Percentiles rank a stretch among this genome's conserved stretches.
Conservation (phyloP, 306 rosid species). For the Abrus precatorius region DNA sequence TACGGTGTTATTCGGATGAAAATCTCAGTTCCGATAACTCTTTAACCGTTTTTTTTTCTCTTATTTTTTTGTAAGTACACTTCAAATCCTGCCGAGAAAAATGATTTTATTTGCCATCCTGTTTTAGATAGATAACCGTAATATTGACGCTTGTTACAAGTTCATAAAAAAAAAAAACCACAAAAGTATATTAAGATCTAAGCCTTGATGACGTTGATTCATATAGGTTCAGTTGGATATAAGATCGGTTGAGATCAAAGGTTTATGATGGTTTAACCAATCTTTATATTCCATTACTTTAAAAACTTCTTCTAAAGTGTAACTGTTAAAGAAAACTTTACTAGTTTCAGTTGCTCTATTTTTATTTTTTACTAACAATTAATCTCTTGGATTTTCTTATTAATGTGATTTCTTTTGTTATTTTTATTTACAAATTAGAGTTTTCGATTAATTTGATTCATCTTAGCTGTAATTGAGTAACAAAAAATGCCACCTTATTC, state of each 20-base stretch:
- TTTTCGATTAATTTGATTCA: slow-evolving; percentile 1
- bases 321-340: background rate
- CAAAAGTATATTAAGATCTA: slow-evolving; percentile 27
- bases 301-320: background rate
- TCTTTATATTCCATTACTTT: background rate
- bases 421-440: background rate
- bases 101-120: background rate
- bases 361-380: background rate
- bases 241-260: slow-evolving; percentile 1
- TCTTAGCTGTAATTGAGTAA: slow-evolving; percentile 5
- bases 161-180: background rate
- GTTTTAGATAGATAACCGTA: background rate
- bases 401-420: background rate
- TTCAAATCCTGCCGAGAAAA: slow-evolving; percentile 16
- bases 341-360: background rate
- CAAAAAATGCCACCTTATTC: background rate
- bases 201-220: slow-evolving; percentile 16
- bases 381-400: slow-evolving; percentile 3
- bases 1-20: background rate
- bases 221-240: background rate
- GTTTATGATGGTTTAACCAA: slow-evolving; percentile 5
- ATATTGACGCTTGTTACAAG: slow-evolving; percentile 3
- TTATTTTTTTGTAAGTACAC: background rate
- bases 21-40: background rate
- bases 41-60: background rate